Evolutionary conservation across 345 rosid genomes (phyloP).

Genomic region (Gossypium herbaceum): DNA sequence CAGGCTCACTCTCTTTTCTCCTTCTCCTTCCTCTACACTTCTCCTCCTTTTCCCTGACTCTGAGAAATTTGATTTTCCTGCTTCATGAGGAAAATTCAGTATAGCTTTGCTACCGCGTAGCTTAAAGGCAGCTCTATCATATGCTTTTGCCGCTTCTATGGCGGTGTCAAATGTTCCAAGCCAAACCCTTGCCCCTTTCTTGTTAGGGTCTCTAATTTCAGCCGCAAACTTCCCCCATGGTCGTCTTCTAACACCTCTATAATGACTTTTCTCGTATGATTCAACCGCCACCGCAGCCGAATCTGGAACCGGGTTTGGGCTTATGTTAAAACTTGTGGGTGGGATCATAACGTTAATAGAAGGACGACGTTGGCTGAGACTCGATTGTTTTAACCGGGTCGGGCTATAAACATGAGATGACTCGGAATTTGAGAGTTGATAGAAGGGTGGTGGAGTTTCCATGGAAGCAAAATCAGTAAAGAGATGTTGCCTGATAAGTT

Average conservation of each 20-base stretch:
- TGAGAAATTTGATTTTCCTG: conserved; percentile 25
- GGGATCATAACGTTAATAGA: conserved; percentile 48
- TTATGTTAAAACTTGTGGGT: conserved; percentile 18
- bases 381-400: conserved; percentile 26
- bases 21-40: conserved; percentile 22
- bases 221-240: conserved; percentile 94
- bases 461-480: conserved; percentile 45
- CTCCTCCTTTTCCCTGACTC: conserved; percentile 42
- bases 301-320: conserved; percentile 14
- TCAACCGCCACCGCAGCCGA: background rate
- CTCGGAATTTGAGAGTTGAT: background rate
- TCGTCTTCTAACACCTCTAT: conserved; percentile 77
- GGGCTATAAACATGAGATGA: background rate
- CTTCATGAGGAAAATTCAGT: conserved; percentile 84
- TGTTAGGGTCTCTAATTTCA: conserved; percentile 85
- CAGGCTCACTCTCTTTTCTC: background rate
- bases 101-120: conserved; percentile 93
- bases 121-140: conserved; percentile 76
- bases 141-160: conserved; percentile 84
- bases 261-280: conserved; percentile 43
- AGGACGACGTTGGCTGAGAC: conserved; percentile 64
- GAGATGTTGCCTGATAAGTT: conserved; percentile 63
- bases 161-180: conserved; percentile 85
- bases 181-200: conserved; percentile 83
- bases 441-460: conserved; percentile 14